phyloP scores from a whole-genome alignment of 495 filamentous ascomycete genomes.

The Xylaria intraflava region DNA sequence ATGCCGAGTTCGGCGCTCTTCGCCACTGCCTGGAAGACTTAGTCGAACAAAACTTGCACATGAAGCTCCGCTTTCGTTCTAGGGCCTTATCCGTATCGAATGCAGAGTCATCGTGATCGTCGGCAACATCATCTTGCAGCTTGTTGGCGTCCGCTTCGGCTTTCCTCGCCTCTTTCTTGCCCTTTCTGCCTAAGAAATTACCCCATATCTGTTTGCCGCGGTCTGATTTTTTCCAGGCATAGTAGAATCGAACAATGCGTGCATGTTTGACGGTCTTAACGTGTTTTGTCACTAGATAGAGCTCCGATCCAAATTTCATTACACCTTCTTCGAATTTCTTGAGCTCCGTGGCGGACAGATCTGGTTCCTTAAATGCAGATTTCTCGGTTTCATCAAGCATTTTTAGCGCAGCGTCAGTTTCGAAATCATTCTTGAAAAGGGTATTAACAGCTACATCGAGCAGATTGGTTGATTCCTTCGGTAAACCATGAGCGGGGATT shows the following conservation, averaged over 20 bases:
- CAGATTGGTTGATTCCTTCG: slow-evolving; percentile 72
- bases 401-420: slow-evolving; percentile 65
- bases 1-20: slow-evolving; percentile 74
- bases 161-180: slow-evolving; percentile 73
- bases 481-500: slow-evolving; percentile 56
- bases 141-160: slow-evolving; percentile 61
- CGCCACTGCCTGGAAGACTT: slow-evolving; percentile 84
- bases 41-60: slow-evolving; percentile 89
- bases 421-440: slow-evolving; percentile 64
- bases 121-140: slow-evolving; percentile 84
- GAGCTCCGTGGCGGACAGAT: slow-evolving; percentile 66
- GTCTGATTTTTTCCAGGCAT: slow-evolving; percentile 95
- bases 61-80: slow-evolving; percentile 70
- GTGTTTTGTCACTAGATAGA: slow-evolving; percentile 73
- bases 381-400: slow-evolving; percentile 59
- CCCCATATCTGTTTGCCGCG: slow-evolving; percentile 85
- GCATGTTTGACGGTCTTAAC: slow-evolving; percentile 72
- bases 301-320: slow-evolving; percentile 83
- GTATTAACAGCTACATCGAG: slow-evolving; percentile 76
- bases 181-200: slow-evolving; percentile 74
- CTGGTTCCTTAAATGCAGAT: slow-evolving; percentile 78
- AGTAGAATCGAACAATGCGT: slow-evolving; percentile 86
- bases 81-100: slow-evolving; percentile 87
- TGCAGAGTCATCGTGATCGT: slow-evolving; percentile 90
- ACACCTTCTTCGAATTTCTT: slow-evolving; percentile 93